These are phyloP conservation scores for Passiflora organensis DNA, from an alignment of 345 rosid species.

Conservation along the genomic window DNA sequence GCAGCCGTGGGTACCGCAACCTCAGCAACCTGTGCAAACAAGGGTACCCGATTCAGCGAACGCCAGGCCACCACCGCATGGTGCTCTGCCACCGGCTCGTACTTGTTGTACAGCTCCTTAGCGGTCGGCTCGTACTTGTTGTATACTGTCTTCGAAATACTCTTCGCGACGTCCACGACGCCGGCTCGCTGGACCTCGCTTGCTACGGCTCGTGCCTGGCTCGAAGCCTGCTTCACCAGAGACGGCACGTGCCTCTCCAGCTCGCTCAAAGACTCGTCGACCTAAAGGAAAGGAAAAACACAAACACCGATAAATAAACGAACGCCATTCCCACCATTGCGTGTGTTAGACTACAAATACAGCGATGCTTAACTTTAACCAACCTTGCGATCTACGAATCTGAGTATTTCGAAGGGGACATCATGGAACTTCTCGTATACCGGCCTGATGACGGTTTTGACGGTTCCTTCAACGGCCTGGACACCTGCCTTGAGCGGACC, in stretches of 20 bases:
- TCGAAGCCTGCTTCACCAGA: slow-evolving; percentile 52
- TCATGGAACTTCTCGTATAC: slow-evolving; percentile 52
- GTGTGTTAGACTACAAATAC: neutral
- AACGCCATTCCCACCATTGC: neutral
- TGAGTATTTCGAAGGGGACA: slow-evolving; percentile 56
- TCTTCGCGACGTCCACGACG: slow-evolving; percentile 40
- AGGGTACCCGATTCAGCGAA: slow-evolving; percentile 43
- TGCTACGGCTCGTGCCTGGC: slow-evolving; percentile 50
- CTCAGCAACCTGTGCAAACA: slow-evolving; percentile 52
- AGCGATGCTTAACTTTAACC: neutral
- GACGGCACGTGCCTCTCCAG: slow-evolving; percentile 52
- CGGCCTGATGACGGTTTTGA: slow-evolving; percentile 54
- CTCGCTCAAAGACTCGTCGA: slow-evolving; percentile 43
- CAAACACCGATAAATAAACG: neutral
- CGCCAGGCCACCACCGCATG: slow-evolving; percentile 51
- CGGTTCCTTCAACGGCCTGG: slow-evolving; percentile 53
- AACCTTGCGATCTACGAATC: slow-evolving; percentile 68
- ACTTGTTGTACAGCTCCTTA: slow-evolving; percentile 35
- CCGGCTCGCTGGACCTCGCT: slow-evolving; percentile 57
- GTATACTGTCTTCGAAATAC: slow-evolving; percentile 28
- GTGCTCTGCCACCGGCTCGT: slow-evolving; percentile 56
- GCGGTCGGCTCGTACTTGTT: slow-evolving; percentile 46
- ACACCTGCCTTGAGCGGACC: slow-evolving; percentile 73
- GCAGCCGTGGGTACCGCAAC: slow-evolving; percentile 52
- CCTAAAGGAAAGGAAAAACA: slow-evolving; percentile 28